Conservation (phyloP, 1,284 basidiomycete genomes). For the Cutaneotrichosporon spelunceum region DNA sequence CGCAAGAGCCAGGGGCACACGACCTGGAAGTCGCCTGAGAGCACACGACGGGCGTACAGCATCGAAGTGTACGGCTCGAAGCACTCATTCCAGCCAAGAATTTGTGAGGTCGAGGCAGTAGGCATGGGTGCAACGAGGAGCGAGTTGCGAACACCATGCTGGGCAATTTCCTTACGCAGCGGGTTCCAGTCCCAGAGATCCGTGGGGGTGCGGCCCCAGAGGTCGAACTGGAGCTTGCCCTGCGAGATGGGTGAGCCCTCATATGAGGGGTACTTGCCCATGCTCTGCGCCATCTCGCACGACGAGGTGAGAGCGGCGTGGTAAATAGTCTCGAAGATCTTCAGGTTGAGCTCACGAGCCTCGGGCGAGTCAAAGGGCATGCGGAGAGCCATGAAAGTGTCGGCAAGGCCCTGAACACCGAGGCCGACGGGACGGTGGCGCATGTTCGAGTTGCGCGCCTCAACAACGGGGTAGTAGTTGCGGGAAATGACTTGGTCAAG, state of each 20-base stretch:
- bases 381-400: constrained; percentile 95
- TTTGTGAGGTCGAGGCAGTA: constrained; percentile 97
- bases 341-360: constrained; percentile 83
- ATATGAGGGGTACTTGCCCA: constrained; percentile 89
- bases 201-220: constrained; percentile 91
- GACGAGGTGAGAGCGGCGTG: constrained; percentile 92
- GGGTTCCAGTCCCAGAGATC: constrained; percentile 92
- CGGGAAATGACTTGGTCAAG: constrained; percentile 61
- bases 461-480: constrained; percentile 78
- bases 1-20: constrained; percentile 98
- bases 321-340: constrained; percentile 99
- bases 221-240: constrained; percentile 89
- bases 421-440: constrained; percentile 97
- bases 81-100: constrained; percentile 97
- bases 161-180: constrained; percentile 84
- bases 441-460: constrained; percentile 90
- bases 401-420: constrained; percentile 97
- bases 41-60: constrained; percentile 98
- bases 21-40: constrained; percentile 99
- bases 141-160: constrained; percentile 86
- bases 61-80: constrained; percentile 64
- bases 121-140: constrained; percentile 97
- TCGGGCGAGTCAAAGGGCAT: constrained; percentile 91
- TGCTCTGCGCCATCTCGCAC: constrained; percentile 75
- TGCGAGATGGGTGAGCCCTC: constrained; percentile 83